Conservation (phyloP, 495 filamentous ascomycete genomes). For the Xeromyces bisporus region DNA sequence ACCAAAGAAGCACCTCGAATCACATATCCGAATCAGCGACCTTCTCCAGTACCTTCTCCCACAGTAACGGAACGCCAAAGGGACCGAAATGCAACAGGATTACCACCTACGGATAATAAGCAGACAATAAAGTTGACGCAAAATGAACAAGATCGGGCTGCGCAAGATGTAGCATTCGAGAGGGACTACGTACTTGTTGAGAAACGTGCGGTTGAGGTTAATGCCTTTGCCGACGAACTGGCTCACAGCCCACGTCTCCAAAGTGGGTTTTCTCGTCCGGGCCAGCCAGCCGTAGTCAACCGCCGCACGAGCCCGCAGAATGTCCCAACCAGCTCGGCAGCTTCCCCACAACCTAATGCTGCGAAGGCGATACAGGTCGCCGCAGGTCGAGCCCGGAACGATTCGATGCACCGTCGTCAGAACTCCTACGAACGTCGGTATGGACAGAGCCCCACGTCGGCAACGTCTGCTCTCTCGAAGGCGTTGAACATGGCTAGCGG, state of each 20-base stretch:
- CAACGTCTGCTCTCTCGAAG: constrained; percentile 82
- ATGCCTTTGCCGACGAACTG: constrained; percentile 90
- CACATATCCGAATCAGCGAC: constrained; percentile 18
- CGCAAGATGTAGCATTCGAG: constrained; percentile 77
- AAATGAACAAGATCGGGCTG: constrained; percentile 57
- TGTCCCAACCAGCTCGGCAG: constrained; percentile 25
- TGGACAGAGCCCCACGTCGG: constrained; percentile 57
- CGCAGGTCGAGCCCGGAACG: constrained; percentile 40
- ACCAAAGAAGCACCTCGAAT: constrained; percentile 14
- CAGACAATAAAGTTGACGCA: constrained; percentile 18
- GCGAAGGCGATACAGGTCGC: constrained; percentile 54
- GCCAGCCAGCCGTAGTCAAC: constrained; percentile 30
- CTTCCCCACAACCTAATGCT: constrained; percentile 19
- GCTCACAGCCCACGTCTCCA: constrained; percentile 54
- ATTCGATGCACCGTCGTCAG: constrained; percentile 44
- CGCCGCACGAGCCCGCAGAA: constrained; percentile 57
- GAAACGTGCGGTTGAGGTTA: constrained; percentile 86
- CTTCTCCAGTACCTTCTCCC: constrained; percentile 27
- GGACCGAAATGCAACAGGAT: constrained; percentile 19
- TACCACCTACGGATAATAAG: constrained; percentile 29
- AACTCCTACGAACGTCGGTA: constrained; percentile 68
- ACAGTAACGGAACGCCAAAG: constrained; percentile 49
- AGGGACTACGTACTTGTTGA: constrained; percentile 92
- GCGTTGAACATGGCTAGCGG: constrained; percentile 88
- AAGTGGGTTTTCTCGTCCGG: constrained; percentile 19